Conservation (phyloP, 192 early-diverging fungal species). For the Coemansia sp. region DNA sequence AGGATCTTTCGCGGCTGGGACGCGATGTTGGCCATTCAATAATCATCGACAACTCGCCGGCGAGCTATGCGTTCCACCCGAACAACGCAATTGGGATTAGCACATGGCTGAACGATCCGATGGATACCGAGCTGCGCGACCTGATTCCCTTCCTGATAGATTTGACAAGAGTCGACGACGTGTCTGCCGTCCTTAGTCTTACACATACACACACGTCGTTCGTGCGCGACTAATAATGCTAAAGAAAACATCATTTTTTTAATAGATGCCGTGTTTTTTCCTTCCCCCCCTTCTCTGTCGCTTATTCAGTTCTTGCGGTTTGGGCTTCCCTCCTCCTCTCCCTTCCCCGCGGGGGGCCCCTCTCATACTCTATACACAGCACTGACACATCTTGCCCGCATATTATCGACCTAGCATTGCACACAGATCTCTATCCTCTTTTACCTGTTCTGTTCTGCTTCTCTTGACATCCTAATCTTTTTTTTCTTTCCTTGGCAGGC, state of each 20-base stretch:
- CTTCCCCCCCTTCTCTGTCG: too few relatives aligned
- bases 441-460: not conserved
- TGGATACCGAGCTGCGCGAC: slow-evolving; percentile 93
- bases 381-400: slow-evolving; percentile 6
- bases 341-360: too few relatives aligned
- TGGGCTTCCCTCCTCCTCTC: too few relatives aligned
- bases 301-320: too few relatives aligned
- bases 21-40: slow-evolving; percentile 79
- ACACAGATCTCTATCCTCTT: not conserved
- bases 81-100: slow-evolving; percentile 95
- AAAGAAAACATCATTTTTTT: too few relatives aligned
- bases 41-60: slow-evolving; percentile 95
- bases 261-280: too few relatives aligned
- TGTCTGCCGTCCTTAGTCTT: slow-evolving; percentile 70
- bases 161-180: slow-evolving; percentile 83
- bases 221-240: slow-evolving; percentile 23
- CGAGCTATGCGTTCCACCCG: slow-evolving; percentile 94
- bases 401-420: slow-evolving; percentile 1
- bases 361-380: not conserved
- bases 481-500: slow-evolving; percentile 6
- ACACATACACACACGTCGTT: slow-evolving; percentile 47
- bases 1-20: slow-evolving; percentile 90
- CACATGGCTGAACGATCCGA: slow-evolving; percentile 95
- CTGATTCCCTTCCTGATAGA: slow-evolving; percentile 94
- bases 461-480: not conserved